Evolutionary conservation across 139 green algal species (phyloP).

Genomic region (Deuterostichococcus epilithicus): DNA sequence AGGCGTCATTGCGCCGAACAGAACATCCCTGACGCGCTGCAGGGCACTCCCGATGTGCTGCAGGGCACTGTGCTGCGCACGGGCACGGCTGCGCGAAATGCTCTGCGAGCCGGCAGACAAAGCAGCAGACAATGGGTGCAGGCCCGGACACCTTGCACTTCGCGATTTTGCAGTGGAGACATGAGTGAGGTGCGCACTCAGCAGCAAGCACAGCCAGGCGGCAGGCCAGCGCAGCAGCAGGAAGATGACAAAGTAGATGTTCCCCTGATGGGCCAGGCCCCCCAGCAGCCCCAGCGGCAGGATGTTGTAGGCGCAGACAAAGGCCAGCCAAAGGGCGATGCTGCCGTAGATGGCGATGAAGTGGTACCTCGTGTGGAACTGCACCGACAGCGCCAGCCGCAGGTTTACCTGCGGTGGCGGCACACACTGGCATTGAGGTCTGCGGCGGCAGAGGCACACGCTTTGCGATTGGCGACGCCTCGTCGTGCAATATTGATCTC

Average conservation of each 20-base stretch:
- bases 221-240: neutral
- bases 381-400: conserved; percentile 30
- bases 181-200: neutral
- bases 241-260: conserved; percentile 25
- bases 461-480: no score
- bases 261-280: conserved; percentile 4
- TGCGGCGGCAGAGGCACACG: neutral
- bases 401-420: conserved; percentile 38
- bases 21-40: no score
- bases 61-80: no score
- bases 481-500: no score
- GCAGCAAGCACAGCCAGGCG: conserved; percentile 15
- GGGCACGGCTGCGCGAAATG: no score
- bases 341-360: conserved; percentile 27
- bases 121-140: no score
- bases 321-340: conserved; percentile 34
- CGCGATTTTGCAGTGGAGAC: neutral
- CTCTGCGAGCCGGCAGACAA: no score
- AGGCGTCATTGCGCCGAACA: no score
- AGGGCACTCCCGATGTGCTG: no score
- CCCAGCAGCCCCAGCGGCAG: conserved; percentile 10
- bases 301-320: conserved; percentile 33
- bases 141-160: no score
- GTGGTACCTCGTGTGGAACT: conserved; percentile 39
- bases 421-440: neutral